Conservation (phyloP, 805 yeast genomes). For the Candida sanyiensis region DNA sequence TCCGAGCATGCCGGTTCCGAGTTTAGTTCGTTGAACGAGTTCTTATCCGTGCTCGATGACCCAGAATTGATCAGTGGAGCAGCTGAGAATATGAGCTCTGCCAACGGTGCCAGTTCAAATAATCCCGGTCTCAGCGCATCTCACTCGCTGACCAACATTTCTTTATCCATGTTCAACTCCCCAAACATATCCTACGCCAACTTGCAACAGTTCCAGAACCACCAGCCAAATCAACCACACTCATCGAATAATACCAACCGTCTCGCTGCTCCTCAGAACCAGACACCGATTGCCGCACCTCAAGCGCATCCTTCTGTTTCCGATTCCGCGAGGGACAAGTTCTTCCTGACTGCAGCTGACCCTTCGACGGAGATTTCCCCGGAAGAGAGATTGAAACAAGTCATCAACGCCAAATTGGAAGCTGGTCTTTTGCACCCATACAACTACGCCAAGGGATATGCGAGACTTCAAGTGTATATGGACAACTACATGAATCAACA, state of each 20-base stretch:
- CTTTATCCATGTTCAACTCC: constrained; percentile 21
- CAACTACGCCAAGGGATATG: constrained; percentile 91
- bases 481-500: constrained; percentile 84
- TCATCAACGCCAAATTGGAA: constrained; percentile 87
- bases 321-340: constrained; percentile 85
- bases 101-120: constrained; percentile 6
- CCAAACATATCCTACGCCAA: constrained; percentile 18
- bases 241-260: constrained; percentile 7
- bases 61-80: constrained; percentile 54
- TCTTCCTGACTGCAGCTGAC: constrained; percentile 93
- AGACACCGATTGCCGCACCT: constrained; percentile 1
- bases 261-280: constrained; percentile 8
- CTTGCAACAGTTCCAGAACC: constrained; percentile 11
- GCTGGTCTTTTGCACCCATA: constrained; percentile 92
- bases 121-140: constrained; percentile 15
- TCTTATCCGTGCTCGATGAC: constrained; percentile 84
- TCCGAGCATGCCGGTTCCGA: constrained; percentile 93
- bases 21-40: constrained; percentile 83
- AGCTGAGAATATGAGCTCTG: too few species aligned
- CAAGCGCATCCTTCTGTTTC: constrained; percentile 19
- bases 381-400: constrained; percentile 87
- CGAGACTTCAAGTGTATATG: constrained; percentile 84
- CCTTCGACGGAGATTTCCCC: constrained; percentile 93
- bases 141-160: constrained; percentile 25
- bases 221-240: constrained; percentile 12